Percentiles rank a stretch among this genome's conserved stretches.
phyloP scores from a whole-genome alignment of 1,284 basidiomycete genomes.

The Ganoderma sinense region DNA sequence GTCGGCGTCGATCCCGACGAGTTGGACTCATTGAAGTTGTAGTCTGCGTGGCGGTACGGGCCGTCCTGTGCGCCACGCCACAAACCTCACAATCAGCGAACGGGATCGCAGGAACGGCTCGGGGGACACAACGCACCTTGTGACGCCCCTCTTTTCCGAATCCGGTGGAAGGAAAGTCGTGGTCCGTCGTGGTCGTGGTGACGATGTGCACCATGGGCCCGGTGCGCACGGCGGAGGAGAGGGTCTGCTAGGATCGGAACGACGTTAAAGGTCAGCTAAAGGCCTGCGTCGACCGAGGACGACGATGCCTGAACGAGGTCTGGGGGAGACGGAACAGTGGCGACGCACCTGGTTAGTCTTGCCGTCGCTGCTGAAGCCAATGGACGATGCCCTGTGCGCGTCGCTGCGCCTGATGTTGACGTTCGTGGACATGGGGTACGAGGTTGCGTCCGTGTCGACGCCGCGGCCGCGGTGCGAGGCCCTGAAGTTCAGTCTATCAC shows the following conservation, averaged over 20 bases:
- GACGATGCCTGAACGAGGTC: too few relatives aligned
- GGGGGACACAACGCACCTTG: too few relatives aligned
- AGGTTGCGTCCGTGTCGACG: slow-evolving; percentile 14
- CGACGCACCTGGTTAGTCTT: slow-evolving; percentile 7
- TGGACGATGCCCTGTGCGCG: background rate
- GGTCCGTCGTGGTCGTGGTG: slow-evolving; percentile 21
- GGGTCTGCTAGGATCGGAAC: background rate
- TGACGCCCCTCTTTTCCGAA: background rate
- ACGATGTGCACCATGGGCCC: slow-evolving; percentile 23
- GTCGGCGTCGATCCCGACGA: background rate
- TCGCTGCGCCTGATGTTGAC: background rate
- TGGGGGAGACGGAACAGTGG: background rate
- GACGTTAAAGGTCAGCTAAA: too few relatives aligned
- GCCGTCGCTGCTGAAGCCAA: slow-evolving; percentile 5
- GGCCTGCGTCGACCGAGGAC: too few relatives aligned
- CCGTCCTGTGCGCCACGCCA: too few relatives aligned
- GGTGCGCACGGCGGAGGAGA: background rate
- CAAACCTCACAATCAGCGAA: too few relatives aligned
- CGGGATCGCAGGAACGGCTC: too few relatives aligned
- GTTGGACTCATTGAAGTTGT: background rate
- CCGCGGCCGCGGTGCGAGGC: slow-evolving; percentile 19
- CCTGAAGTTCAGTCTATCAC: slow-evolving; percentile 22
- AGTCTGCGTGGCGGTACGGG: background rate
- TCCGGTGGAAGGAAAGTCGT: background rate
- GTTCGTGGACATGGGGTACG: slow-evolving; percentile 2